phyloP scores from a whole-genome alignment of 805 yeast species.

The Yamadazyma phyllophila region DNA sequence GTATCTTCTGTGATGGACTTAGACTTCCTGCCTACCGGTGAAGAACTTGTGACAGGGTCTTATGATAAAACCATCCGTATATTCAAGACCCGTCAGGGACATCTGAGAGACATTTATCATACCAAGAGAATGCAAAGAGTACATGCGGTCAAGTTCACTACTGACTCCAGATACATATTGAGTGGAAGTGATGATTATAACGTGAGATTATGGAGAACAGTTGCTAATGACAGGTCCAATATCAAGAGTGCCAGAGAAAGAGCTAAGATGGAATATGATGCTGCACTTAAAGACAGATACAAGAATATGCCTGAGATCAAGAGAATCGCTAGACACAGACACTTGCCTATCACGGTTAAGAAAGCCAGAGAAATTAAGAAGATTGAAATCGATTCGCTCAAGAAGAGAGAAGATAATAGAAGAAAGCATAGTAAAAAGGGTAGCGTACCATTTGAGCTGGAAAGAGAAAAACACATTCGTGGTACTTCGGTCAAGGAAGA shows the following conservation, averaged over 20 bases:
- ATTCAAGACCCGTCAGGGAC: conserved; percentile 75
- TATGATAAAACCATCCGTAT: conserved; percentile 92
- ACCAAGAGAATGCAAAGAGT: conserved; percentile 98
- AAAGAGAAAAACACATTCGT: conserved; percentile 83
- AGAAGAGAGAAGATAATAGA: conserved; percentile 79
- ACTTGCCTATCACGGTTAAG: conserved; percentile 82
- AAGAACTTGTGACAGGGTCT: conserved; percentile 91
- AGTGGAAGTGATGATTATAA: conserved; percentile 97
- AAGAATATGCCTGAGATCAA: conserved; percentile 95
- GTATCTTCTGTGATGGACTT: conserved; percentile 93
- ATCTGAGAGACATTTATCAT: conserved; percentile 91
- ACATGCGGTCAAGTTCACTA: conserved; percentile 76
- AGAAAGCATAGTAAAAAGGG: conserved; percentile 74
- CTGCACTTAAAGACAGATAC: conserved; percentile 86
- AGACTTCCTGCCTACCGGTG: conserved; percentile 96
- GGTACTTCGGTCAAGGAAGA: conserved; percentile 67
- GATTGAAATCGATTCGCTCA: conserved; percentile 67
- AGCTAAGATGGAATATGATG: conserved; percentile 84
- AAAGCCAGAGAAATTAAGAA: conserved; percentile 85
- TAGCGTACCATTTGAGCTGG: conserved; percentile 56
- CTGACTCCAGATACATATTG: conserved; percentile 83
- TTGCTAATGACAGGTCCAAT: conserved; percentile 79
- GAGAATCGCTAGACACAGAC: conserved; percentile 88
- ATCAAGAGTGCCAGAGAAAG: conserved; percentile 80
- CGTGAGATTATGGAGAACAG: conserved; percentile 88